phyloP scores from a whole-genome alignment of 2,329 filamentous ascomycete genomes.

The Chalaropsis ovoidea region DNA sequence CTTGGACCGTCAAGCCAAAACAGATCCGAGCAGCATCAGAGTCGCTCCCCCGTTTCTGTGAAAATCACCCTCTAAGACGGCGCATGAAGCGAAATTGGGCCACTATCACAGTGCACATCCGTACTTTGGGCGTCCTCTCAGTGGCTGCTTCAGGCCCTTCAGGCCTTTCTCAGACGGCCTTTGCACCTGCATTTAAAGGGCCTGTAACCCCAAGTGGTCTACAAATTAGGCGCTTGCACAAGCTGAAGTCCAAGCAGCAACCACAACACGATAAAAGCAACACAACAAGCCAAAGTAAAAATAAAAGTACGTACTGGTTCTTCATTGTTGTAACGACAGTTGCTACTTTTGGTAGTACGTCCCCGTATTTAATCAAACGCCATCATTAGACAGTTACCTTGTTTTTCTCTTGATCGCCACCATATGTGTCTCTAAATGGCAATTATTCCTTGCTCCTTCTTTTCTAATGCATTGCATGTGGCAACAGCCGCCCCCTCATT shows the following conservation, averaged over 20 bases:
- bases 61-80: constrained; percentile 6
- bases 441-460: constrained; percentile 1
- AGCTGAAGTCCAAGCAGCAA: neutral
- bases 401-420: neutral
- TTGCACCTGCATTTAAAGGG: neutral
- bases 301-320: too few species aligned
- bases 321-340: too few species aligned
- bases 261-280: neutral
- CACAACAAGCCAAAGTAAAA: neutral
- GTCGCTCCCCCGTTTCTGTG: neutral
- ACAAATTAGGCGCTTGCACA: neutral
- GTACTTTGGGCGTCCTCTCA: constrained; percentile 2
- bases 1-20: neutral
- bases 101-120: constrained; percentile 5
- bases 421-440: neutral
- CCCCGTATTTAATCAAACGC: constrained; percentile 9
- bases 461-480: neutral
- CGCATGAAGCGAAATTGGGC: constrained; percentile 6
- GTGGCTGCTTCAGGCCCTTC: constrained; percentile 2
- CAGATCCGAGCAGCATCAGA: constrained; percentile 1
- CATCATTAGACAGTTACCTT: neutral
- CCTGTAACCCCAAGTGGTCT: neutral
- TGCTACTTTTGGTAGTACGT: neutral
- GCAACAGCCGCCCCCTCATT: neutral
- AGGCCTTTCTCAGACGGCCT: neutral